A percentile compares a stretch with the other conserved stretches of the same genome.
phyloP scores from a whole-genome alignment of 768 basidiomycete genomes.

The Russula ochroleuca region DNA sequence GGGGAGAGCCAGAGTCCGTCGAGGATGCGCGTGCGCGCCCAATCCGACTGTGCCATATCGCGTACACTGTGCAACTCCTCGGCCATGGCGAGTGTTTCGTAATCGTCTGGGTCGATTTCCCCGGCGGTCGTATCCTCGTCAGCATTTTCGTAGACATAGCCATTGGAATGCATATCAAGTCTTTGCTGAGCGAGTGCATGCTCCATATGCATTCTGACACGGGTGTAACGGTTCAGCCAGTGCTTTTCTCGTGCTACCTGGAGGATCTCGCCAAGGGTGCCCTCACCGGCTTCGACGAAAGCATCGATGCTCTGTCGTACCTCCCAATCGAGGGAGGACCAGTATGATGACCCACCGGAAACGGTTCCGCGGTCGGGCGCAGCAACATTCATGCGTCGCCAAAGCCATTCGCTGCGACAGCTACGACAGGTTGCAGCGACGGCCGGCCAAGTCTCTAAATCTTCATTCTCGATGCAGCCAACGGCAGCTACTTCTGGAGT shows the following conservation, averaged over 20 bases:
- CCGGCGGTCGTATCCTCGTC: constrained; percentile 30
- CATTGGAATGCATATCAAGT: constrained; percentile 37
- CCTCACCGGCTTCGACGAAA: constrained; percentile 73
- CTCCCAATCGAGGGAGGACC: constrained; percentile 53
- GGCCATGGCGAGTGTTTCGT: constrained; percentile 37
- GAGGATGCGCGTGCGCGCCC: constrained; percentile 65
- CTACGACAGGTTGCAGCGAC: constrained; percentile 63
- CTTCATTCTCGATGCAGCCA: constrained; percentile 64
- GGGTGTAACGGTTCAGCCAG: constrained; percentile 64
- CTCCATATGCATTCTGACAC: constrained; percentile 59
- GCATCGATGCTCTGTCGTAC: constrained; percentile 60
- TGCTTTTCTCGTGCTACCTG: constrained; percentile 60
- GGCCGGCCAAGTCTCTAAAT: constrained; percentile 61
- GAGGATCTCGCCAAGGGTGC: constrained; percentile 58
- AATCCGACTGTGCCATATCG: constrained; percentile 61
- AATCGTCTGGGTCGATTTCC: constrained; percentile 28
- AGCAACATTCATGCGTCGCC: constrained; percentile 49
- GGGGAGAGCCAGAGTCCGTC: constrained; percentile 77
- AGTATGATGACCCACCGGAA: constrained; percentile 39
- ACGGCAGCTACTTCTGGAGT: constrained; percentile 34
- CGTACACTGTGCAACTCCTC: constrained; percentile 46
- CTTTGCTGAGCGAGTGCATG: constrained; percentile 59
- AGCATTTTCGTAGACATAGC: constrained; percentile 33
- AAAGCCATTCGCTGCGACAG: constrained; percentile 64
- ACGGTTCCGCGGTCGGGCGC: constrained; percentile 54